Evolutionary conservation across 148 eudicot species (phyloP).

Genomic region (Rhododendron mucronatum): DNA sequence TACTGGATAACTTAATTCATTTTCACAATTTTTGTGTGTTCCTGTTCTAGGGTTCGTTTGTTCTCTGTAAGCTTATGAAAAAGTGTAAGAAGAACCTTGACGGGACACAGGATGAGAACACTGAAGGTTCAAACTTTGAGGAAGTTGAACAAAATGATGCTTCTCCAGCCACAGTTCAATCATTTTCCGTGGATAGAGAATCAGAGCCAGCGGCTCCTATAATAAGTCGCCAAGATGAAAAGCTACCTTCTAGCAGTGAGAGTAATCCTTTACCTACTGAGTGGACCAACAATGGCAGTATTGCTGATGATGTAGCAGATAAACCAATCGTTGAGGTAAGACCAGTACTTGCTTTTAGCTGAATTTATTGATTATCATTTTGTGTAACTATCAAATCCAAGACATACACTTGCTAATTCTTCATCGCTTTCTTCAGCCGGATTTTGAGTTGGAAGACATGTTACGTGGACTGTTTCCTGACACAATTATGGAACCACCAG

Average conservation of each 20-base stretch:
- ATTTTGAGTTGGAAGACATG: slow-evolving; percentile 38
- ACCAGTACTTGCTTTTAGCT: neutral
- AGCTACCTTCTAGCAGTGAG: slow-evolving; percentile 27
- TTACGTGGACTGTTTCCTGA: slow-evolving; percentile 14
- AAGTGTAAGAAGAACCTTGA: slow-evolving; percentile 58
- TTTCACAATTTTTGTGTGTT: neutral
- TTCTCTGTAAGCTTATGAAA: slow-evolving; percentile 78
- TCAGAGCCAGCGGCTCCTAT: slow-evolving; percentile 44
- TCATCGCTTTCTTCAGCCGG: slow-evolving; percentile 38
- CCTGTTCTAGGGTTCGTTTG: slow-evolving; percentile 59
- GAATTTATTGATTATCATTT: neutral
- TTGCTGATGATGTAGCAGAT: slow-evolving; percentile 25
- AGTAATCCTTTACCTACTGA: slow-evolving; percentile 28
- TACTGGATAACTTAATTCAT: neutral
- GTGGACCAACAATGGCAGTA: slow-evolving; percentile 22
- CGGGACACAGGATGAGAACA: slow-evolving; percentile 47
- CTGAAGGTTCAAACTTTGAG: slow-evolving; percentile 40
- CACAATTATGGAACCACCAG: slow-evolving; percentile 21
- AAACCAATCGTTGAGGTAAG: slow-evolving; percentile 38
- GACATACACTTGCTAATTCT: neutral
- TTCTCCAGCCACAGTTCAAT: slow-evolving; percentile 38
- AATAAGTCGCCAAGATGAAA: slow-evolving; percentile 19
- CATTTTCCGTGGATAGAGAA: slow-evolving; percentile 35
- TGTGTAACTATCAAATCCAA: neutral
- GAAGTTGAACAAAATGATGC: slow-evolving; percentile 37